Base-by-base conservation (phyloP, 108 stramenopile genomes). In the Nannochloropsis oceanica region DNA sequence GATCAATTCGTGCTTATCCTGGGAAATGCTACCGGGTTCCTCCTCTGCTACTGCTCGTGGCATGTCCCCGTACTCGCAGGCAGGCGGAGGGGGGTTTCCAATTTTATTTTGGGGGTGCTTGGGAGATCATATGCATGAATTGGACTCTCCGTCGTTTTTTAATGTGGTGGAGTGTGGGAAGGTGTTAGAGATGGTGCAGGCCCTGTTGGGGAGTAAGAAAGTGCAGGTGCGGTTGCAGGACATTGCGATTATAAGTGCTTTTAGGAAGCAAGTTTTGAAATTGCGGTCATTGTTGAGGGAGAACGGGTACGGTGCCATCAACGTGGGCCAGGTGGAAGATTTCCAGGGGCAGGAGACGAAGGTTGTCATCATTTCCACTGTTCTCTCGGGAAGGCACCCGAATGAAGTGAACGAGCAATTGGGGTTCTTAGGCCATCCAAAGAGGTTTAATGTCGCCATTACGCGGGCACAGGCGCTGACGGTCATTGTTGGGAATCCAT, bases 321-420 rank as follows among this genome's bases (percentile, higher is more conserved):
- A 95, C 81, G 94, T 95, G 27, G 95, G 94, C 12, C 91, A 91
- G 79, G 94, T 94, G 42, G 95, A 96, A 80, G 92, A 93, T 73
- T 96, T 96, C 83, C 95, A 96, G 83, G 95, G 95, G 27, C 93
- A 93, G 59, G 95, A 95, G 80, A 87, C 50, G n/a, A 86, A 92
- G 43, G 81, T 93, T 26, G 93, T 94, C 84, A 93, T 95, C 83
- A 88, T 95, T 42, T 94, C 94, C 44, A 95, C 94, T 12, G 94
- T 94, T 25, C 89, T 94, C 42, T 92, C 93, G 12, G 86, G 90
- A 13, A 91, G 93, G 79, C 91, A 91, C 43, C 80, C 86, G 22
- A 85, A 85, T 79, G 92, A 94, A 84, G 93, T 93, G 85, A 82
- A 88, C 44, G 90, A 59, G 27, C 86, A 85, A 27, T 87, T 95